A percentile compares a stretch with the other conserved stretches of the same genome.
phyloP scores from a whole-genome alignment of 2,329 filamentous ascomycete genomes.

The Aspergillus oerlinghausenensis region DNA sequence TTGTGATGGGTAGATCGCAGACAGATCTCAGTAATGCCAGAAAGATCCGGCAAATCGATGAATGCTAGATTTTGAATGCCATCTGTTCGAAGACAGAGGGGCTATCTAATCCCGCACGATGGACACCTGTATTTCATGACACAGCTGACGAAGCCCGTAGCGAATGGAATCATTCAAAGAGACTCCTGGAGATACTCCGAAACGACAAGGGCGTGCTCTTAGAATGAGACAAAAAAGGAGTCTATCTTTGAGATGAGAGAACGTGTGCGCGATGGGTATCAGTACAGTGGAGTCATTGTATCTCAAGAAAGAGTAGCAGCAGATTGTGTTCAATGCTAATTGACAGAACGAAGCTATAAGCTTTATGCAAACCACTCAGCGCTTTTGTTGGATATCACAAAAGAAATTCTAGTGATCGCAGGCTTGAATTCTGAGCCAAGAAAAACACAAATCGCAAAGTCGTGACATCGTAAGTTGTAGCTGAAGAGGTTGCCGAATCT shows the following conservation, averaged over 20 bases:
- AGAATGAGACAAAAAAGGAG: background rate
- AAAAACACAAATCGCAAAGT: slow-evolving; percentile 10
- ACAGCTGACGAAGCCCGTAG: no score
- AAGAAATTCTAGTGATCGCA: background rate
- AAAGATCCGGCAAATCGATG: no score
- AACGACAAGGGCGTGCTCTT: background rate
- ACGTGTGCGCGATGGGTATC: background rate
- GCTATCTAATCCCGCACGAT: no score
- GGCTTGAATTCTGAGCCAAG: background rate
- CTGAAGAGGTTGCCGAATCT: background rate
- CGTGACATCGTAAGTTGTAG: slow-evolving; percentile 21
- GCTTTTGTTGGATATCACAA: background rate
- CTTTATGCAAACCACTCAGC: background rate
- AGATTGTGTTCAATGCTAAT: background rate
- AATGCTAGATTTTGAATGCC: no score
- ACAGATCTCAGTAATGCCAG: no score
- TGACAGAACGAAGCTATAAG: background rate
- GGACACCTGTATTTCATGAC: no score
- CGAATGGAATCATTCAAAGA: no score
- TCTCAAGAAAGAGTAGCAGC: background rate
- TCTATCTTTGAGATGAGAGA: no score
- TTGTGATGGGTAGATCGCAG: no score
- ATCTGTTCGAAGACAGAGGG: no score
- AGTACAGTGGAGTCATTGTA: background rate
- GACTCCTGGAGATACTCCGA: background rate